Base-by-base conservation (phyloP, 75 land plant species). In the Selaginella moellendorffii region DNA sequence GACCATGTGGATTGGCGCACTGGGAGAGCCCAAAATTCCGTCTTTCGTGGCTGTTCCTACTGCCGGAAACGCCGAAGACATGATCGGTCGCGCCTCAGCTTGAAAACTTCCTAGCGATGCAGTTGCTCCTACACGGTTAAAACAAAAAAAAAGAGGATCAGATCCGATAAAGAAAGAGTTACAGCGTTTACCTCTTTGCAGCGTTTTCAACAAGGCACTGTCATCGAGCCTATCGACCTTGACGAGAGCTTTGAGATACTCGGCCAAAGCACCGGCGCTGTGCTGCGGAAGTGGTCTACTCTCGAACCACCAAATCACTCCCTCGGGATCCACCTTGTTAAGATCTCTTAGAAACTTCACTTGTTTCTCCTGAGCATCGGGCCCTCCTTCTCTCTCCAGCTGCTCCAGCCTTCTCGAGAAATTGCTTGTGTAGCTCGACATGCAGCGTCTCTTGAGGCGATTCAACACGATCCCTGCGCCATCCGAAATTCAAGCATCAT, bases 1-100 rank as follows among this genome's bases (percentile, higher is more conserved):
- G 31, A 93, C 96, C 90, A 89, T 88, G 66, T 93, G 98, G 24
- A 93, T 83, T 54, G 98, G 98, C 63, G 98, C 79, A 72, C 59
- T 77, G 36, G 90, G 62, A 54, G 97, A 83, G 53, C 98, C 98
- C 46, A 88, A 79, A 51, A 80, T 31, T 54, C 87, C 96, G 28
- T 88, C 96, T 67, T 93, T 88, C n/a, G 90, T 74, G 27, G 74
- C 1, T 31, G 60, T 66, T 2, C 96, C 90, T 2, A 80, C 81
- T 67, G 77, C 78, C 30, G 69, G 79, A 1, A 88, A 77, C 22
- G 82, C 72, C 31, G 86, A 62, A 30, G 79, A 28, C 52, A 77
- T 68, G 22, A 36, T 65, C 27, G 52, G 54, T 22, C 0, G 30
- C 20, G 68, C 17, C 31, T 71, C 74, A 12, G 52, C 31, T 30